These are phyloP conservation scores for Viridothelium virens DNA, from an alignment of 495 filamentous ascomycete species.

Conservation along the genomic window DNA sequence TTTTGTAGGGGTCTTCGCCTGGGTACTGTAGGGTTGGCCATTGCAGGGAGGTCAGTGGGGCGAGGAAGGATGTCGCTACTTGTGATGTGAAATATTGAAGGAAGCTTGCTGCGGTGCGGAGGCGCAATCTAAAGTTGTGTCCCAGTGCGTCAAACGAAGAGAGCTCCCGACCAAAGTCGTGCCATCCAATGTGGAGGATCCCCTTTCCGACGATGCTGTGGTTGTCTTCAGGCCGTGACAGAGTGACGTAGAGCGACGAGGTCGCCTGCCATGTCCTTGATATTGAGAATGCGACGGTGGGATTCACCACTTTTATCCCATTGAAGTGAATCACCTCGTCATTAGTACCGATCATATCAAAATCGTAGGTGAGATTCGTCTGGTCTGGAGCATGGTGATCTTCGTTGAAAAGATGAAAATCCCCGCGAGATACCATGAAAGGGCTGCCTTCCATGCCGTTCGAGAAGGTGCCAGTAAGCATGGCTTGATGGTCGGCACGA, in stretches of 20 bases:
- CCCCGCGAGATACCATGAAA: constrained; percentile 52
- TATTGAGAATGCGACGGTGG: constrained; percentile 47
- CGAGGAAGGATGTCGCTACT: constrained; percentile 47
- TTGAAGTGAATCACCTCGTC: constrained; percentile 48
- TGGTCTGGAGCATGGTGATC: constrained; percentile 49
- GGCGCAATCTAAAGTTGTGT: not conserved
- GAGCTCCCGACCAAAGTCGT: constrained; percentile 39
- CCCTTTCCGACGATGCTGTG: constrained; percentile 45
- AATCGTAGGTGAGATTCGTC: constrained; percentile 52
- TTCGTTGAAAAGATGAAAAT: constrained; percentile 51
- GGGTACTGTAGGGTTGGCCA: constrained; percentile 44
- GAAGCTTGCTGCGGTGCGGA: constrained; percentile 40
- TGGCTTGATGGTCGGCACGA: constrained; percentile 42
- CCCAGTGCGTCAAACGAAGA: not conserved
- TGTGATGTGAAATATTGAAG: constrained; percentile 50
- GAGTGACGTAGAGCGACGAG: constrained; percentile 53
- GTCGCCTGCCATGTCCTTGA: constrained; percentile 54
- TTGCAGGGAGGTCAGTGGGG: constrained; percentile 40
- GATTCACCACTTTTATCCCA: constrained; percentile 57
- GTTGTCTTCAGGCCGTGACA: constrained; percentile 36
- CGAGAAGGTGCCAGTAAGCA: constrained; percentile 56
- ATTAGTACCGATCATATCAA: constrained; percentile 49
- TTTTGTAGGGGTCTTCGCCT: constrained; percentile 42
- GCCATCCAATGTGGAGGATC: constrained; percentile 49
- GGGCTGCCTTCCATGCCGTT: constrained; percentile 50